Conservation (phyloP, 129 eudicot genomes). For the Pittosporum tobira region DNA sequence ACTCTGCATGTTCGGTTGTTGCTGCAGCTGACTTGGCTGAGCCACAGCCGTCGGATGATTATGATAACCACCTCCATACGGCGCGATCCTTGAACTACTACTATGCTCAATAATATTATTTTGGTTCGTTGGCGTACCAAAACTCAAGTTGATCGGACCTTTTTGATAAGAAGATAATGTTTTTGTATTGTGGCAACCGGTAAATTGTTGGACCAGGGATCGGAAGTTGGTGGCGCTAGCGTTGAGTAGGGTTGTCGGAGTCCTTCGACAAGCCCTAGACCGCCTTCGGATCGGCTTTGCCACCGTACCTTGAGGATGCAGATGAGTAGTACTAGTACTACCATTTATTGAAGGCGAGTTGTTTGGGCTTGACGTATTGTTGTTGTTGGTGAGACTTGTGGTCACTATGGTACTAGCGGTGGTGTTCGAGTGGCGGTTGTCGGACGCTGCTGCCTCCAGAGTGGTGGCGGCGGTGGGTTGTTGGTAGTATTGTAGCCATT, state of each 20-base stretch:
- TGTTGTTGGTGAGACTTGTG: neutral
- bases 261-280: slow-evolving; percentile 52
- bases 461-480: neutral
- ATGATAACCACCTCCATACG: neutral
- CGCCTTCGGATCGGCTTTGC: slow-evolving; percentile 41
- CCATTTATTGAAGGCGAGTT: neutral
- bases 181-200: slow-evolving; percentile 30
- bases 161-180: neutral
- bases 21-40: neutral
- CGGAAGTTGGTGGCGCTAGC: slow-evolving; percentile 74
- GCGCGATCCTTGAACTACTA: neutral
- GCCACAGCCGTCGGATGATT: neutral
- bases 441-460: neutral
- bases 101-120: neutral
- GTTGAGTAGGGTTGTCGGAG: slow-evolving; percentile 65
- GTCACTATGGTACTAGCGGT: neutral
- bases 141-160: neutral
- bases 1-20: neutral
- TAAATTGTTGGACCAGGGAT: slow-evolving; percentile 75
- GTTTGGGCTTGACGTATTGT: too few species aligned
- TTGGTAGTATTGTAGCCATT: neutral
- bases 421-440: neutral
- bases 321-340: neutral
- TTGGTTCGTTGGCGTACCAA: neutral
- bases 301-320: slow-evolving; percentile 6